Evolutionary conservation across 2,329 filamentous ascomycete species (phyloP).

Genomic region (Amylocarpus encephaloides): DNA sequence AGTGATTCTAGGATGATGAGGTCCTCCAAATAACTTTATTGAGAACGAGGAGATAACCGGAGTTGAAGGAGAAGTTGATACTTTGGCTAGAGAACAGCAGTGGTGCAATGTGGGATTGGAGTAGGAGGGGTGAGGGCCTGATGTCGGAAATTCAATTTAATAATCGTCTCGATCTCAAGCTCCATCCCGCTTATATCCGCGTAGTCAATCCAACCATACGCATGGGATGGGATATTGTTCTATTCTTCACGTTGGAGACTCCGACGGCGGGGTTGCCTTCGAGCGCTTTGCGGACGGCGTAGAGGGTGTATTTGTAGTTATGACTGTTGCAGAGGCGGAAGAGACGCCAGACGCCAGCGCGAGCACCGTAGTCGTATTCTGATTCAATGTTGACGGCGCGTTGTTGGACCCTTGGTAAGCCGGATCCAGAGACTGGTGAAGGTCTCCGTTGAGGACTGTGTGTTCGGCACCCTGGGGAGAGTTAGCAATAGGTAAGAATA

Average conservation of each 20-base stretch:
- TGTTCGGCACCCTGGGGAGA: constrained; percentile 19
- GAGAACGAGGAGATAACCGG: no score
- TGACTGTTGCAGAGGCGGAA: constrained; percentile 37
- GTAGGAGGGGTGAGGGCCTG: background rate
- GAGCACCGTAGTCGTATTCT: constrained; percentile 34
- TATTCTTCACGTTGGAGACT: constrained; percentile 35
- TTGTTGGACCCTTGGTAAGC: constrained; percentile 17
- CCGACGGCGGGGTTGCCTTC: constrained; percentile 37
- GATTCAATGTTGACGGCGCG: constrained; percentile 29
- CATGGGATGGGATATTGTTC: constrained; percentile 39
- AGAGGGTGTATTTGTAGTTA: constrained; percentile 38
- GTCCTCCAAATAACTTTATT: no score
- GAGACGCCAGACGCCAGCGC: constrained; percentile 35
- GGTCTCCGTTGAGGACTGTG: constrained; percentile 22
- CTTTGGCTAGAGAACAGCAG: no score
- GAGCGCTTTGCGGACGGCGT: constrained; percentile 36
- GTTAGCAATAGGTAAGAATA: background rate
- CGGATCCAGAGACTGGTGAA: constrained; percentile 18
- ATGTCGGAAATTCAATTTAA: no score
- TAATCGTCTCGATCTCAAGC: constrained; percentile 33
- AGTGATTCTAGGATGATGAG: no score
- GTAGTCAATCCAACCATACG: constrained; percentile 39
- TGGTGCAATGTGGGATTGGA: no score
- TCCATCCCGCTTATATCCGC: constrained; percentile 36
- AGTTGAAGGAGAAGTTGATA: no score